phyloP scores from a whole-genome alignment of 106 monocot genomes.

The Phalaenopsis equestris region DNA sequence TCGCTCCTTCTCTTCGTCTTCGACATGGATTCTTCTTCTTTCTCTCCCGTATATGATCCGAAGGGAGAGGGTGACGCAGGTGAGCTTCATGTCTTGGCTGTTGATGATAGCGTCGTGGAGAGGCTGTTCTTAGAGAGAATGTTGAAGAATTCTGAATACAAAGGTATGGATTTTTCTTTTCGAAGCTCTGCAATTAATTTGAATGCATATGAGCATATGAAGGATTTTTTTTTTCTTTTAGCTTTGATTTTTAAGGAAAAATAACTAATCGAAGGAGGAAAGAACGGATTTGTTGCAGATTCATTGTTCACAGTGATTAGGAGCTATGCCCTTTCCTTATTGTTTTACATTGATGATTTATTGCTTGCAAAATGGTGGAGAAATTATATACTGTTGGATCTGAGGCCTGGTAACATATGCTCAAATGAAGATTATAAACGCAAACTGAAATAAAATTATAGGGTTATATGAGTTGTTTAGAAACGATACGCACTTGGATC shows the following conservation, averaged over 20 bases:
- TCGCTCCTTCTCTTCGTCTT: neutral
- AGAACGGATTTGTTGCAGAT: no score
- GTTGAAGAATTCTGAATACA: conserved; percentile 13
- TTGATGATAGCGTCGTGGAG: conserved; percentile 16
- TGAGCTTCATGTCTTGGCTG: conserved; percentile 13
- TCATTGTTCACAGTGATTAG: neutral
- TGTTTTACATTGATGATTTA: neutral
- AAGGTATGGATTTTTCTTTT: conserved; percentile 4
- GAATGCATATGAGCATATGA: neutral
- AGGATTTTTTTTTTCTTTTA: neutral
- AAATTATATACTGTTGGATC: no score
- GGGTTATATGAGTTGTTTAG: no score
- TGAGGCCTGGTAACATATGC: no score
- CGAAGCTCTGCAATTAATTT: neutral
- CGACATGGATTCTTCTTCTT: neutral
- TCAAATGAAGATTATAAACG: no score
- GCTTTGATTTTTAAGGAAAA: neutral
- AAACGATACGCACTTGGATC: no score
- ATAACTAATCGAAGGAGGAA: no score
- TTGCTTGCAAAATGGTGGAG: neutral
- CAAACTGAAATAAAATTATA: no score
- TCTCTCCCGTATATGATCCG: neutral
- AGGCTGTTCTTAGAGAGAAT: conserved; percentile 14
- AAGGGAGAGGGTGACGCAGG: neutral
- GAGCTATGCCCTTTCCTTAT: neutral